phyloP scores from a whole-genome alignment of 2,329 filamentous ascomycete species.

The Neofusicoccum parvum region DNA sequence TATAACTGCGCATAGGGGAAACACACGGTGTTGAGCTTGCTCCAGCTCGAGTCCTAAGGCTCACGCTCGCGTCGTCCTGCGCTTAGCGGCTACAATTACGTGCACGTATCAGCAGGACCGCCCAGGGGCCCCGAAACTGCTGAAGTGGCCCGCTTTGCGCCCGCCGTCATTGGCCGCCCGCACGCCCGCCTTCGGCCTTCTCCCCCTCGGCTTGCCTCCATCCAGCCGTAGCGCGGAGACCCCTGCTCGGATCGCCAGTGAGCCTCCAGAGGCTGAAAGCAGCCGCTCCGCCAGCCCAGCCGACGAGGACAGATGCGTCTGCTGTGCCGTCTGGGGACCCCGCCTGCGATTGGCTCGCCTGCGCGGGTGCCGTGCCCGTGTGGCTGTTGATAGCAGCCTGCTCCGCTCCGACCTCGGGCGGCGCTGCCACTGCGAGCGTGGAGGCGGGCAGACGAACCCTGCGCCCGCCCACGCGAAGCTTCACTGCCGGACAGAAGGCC shows the following conservation, averaged over 20 bases:
- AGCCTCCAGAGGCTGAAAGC: slow-evolving; percentile 17
- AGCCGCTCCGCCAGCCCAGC: background rate
- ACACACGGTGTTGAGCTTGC: slow-evolving; percentile 21
- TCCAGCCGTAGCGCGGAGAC: slow-evolving; percentile 7
- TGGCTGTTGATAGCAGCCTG: background rate
- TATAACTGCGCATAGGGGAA: slow-evolving; percentile 30
- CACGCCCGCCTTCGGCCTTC: slow-evolving; percentile 7
- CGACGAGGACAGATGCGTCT: background rate
- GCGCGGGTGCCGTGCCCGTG: too few relatives aligned
- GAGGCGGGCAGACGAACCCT: background rate
- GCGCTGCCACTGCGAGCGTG: background rate
- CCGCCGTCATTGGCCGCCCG: background rate
- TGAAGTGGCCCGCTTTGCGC: background rate
- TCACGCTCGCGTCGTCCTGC: slow-evolving; percentile 26
- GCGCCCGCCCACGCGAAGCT: background rate
- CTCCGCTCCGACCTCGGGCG: slow-evolving; percentile 2
- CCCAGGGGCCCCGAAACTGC: slow-evolving; percentile 2
- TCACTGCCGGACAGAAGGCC: background rate
- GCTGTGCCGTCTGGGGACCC: background rate
- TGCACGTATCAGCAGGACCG: slow-evolving; percentile 12
- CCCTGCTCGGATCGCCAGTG: slow-evolving; percentile 15
- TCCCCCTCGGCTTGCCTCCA: slow-evolving; percentile 5
- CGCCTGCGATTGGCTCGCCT: background rate
- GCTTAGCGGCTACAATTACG: slow-evolving; percentile 25
- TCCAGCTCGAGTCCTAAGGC: background rate